Base-by-base conservation (phyloP, 768 basidiomycete genomes). In the Mycena maculata region DNA sequence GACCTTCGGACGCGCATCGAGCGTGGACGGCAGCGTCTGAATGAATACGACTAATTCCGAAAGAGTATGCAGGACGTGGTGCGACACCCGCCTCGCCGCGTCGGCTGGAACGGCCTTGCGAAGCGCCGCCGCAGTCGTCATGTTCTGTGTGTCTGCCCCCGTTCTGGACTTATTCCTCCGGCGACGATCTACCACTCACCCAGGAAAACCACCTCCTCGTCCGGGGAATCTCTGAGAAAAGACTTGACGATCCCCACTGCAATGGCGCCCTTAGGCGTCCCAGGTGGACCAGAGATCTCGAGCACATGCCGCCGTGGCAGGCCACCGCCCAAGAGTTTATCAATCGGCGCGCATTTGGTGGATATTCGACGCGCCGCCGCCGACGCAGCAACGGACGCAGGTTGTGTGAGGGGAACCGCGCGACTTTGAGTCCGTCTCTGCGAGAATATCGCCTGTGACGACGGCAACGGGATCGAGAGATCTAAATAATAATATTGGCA, bases 261-360 rank as follows among this genome's bases (percentile, higher is more conserved):
- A 10, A 92, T 68, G 15, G 71, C 73, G 63, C 90, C 90, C 69
- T 92, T 93, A 12, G 86, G 85, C 41, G 86, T 84, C 52, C 92
- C 92, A 0, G 92, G 92, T 48, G 91, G 90, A 0, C 92, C 92
- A 31, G 91, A 91, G 70, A 94, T 79, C 78, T 94, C 92, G 22
- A 93, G 81, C 67, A 92, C 82, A 68, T 85, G 82, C 10, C 90
- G 90, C 62, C 82, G 83, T 59, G 80, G 77, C 48, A 94, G 76
- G 18, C 92, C 92, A 48, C 90, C 90, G 33, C 81, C 84, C 7
- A 94, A 82, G 3, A 93, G 74, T 20, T 78, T 78, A 70, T 93
- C 90, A 30, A 92, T 77, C 15, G 86, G 81, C 5, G 75, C 60
- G 72, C 84, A 89, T 8, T 74, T 73, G 0, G 88, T 88, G 5